A percentile compares a stretch with the other conserved stretches of the same genome.
Conservation (phyloP, 202 grass and related monocot genomes). For the Bolboschoenoplectus hybrid region DNA sequence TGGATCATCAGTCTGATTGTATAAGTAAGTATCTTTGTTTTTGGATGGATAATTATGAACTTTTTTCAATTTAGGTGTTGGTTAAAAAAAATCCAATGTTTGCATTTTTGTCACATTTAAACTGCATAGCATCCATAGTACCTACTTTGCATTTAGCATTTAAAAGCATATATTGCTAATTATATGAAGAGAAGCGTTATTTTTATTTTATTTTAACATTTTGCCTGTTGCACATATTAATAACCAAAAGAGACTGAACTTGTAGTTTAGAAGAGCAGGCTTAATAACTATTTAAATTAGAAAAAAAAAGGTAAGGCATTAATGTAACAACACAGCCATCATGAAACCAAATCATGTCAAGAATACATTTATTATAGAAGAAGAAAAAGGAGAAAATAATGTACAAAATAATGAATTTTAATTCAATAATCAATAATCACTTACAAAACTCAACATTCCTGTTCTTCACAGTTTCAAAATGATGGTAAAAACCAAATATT, state of each 20-base stretch:
- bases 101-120: neutral
- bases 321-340: neutral
- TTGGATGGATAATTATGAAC: neutral
- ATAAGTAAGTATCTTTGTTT: neutral
- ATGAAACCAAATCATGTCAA: conserved; percentile 7
- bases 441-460: conserved; percentile 25
- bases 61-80: neutral
- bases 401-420: conserved; percentile 2
- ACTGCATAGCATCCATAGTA: neutral
- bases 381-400: neutral
- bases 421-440: conserved; percentile 25
- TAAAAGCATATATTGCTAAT: neutral
- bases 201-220: neutral
- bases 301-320: neutral
- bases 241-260: neutral
- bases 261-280: neutral
- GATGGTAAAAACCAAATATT: conserved; percentile 23
- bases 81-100: neutral
- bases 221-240: neutral
- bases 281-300: neutral
- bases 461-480: neutral
- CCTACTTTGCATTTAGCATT: neutral
- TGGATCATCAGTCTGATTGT: neutral
- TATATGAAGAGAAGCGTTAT: neutral
- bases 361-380: neutral